Percentiles rank a stretch among this genome's conserved stretches.
These are phyloP conservation scores for Claviceps maximensis DNA, from an alignment of 2,329 filamentous ascomycete species.

Conservation along the genomic window DNA sequence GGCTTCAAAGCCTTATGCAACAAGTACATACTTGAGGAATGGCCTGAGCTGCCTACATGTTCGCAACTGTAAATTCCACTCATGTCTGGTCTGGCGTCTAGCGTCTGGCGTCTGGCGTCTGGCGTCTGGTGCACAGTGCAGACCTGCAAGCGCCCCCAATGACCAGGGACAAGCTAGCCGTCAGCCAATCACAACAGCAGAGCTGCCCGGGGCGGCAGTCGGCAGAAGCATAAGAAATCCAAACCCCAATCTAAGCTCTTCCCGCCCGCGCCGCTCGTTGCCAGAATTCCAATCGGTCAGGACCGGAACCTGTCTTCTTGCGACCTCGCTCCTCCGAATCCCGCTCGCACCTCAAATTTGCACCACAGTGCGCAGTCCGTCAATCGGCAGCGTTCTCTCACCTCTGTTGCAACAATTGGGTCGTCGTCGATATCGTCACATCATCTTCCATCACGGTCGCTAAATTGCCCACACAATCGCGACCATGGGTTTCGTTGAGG, in stretches of 20 bases:
- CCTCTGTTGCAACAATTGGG: constrained; percentile 1
- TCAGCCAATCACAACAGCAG: constrained; percentile 4
- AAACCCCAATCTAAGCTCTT: background rate
- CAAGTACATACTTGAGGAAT: no score
- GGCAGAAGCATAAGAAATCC: background rate
- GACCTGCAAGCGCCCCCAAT: no score
- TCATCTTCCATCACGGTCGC: constrained; percentile 3
- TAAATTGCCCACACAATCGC: constrained; percentile 12
- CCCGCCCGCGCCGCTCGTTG: background rate
- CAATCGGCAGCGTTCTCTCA: background rate
- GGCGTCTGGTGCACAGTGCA: background rate
- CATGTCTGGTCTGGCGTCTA: no score
- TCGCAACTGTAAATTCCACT: no score
- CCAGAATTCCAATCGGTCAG: background rate
- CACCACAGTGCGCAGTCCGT: background rate
- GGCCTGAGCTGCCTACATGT: no score
- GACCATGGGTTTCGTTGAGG: constrained; percentile 79
- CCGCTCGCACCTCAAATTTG: background rate
- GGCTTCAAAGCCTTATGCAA: no score
- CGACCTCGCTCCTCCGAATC: background rate
- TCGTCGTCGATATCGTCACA: constrained; percentile 6
- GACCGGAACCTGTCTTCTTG: background rate
- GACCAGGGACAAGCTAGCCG: background rate
- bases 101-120: no score
- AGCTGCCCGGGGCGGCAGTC: background rate